Evolutionary conservation across 75 land plant genomes (phyloP).

Genomic region (Adiantum capillusveneris): DNA sequence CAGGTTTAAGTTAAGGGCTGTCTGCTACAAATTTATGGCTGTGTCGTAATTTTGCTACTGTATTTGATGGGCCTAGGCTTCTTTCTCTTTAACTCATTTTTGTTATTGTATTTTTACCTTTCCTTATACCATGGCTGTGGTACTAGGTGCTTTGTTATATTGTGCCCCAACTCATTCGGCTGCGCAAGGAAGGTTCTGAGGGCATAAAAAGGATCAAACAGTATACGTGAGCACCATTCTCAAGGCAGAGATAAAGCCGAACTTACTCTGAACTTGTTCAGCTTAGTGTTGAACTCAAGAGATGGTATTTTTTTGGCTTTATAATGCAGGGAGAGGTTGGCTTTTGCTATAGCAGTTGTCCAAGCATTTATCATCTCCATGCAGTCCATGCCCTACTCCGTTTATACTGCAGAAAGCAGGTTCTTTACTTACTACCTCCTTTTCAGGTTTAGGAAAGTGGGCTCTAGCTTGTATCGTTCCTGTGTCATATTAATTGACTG

Average conservation of each 20-base stretch:
- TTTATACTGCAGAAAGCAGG: slow-evolving; percentile 72
- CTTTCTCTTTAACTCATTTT: no score
- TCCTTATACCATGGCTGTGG: not conserved
- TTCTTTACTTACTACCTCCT: not conserved
- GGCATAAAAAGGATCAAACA: slow-evolving; percentile 88
- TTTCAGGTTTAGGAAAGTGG: not conserved
- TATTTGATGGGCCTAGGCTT: no score
- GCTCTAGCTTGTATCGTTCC: not conserved
- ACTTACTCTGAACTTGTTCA: no score
- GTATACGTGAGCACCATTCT: slow-evolving; percentile 91
- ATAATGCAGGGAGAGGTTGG: slow-evolving; percentile 7
- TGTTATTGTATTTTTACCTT: not conserved
- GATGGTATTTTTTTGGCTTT: no score
- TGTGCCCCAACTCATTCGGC: slow-evolving; percentile 84
- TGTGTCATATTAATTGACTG: no score
- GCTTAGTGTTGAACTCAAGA: no score
- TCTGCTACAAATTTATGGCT: no score
- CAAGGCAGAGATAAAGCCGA: no score
- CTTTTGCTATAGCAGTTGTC: slow-evolving; percentile 74
- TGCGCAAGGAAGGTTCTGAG: slow-evolving; percentile 90
- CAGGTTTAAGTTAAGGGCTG: no score
- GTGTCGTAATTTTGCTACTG: no score
- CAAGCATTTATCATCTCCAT: slow-evolving; percentile 55
- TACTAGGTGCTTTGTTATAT: slow-evolving; percentile 83
- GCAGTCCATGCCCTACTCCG: slow-evolving; percentile 69